Base-by-base conservation (phyloP, 1,284 basidiomycete genomes). In the Puccinia horiana region DNA sequence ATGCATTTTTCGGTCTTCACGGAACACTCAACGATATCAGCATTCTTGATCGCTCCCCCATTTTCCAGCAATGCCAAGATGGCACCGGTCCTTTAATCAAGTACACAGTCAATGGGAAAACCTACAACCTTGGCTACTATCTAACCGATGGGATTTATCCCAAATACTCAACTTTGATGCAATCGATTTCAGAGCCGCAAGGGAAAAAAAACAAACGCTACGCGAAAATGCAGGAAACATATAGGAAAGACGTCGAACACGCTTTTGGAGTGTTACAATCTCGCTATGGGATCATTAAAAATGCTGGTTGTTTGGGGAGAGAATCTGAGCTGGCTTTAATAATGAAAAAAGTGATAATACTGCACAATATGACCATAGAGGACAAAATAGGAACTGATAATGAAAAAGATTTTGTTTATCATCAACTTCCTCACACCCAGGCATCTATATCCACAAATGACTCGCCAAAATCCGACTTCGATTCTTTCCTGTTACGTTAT, bases 11-110 rank as follows among this genome's bases (percentile, higher is more conserved):
- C 63, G 52, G 74, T 9, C 20, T 47, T 11, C 56, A 32, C 1
- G 74, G 74, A 20, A 40, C 32, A 18, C 58, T 76, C n/a, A 76
- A 76, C 42, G 35, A 76, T 32, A 76, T 76, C 35, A 76, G 63
- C 42, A 29, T 76, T 23, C 44, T 76, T 0, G 44, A 76, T 42
- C 11, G n/a, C 11, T 40, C 35, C 0, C 40, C 29, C 3, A 63
- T 77, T 2, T 77, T 63, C 44, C 37, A 63, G 18, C 40, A 77
- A 42, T 42, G 37, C 40, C 44, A 44, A 29, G 58, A 44, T 47
- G 56, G 56, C 20, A 16, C 32, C 1, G 16, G 35, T 9, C 2
- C 6, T 6, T 40, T 23, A 63, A 11, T 76, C 26, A 2, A 40
- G 6, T 76, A 61, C n/a, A 26, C 37, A 5, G 56, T 76, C 3